These are phyloP conservation scores for Mycena vitilis DNA, from an alignment of 768 basidiomycete genomes.

Conservation along the genomic window DNA sequence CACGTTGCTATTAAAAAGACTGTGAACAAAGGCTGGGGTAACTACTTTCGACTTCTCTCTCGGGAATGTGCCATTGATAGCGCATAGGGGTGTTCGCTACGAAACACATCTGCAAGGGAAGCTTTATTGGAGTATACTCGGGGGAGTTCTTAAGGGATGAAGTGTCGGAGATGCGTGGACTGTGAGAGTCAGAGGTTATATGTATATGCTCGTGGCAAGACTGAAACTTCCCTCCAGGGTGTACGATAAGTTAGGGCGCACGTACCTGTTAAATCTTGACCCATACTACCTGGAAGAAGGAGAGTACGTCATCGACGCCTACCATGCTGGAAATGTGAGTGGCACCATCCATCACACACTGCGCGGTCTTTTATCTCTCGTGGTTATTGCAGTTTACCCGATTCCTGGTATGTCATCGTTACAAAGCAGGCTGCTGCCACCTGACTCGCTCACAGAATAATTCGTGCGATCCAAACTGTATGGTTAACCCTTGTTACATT, in stretches of 20 bases:
- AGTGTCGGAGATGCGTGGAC: constrained; percentile 75
- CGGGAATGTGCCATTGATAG: constrained; percentile 10
- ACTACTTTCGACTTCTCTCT: constrained; percentile 10
- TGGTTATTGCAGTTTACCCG: constrained; percentile 98
- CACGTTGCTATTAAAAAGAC: constrained; percentile 78
- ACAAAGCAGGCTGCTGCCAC: neutral
- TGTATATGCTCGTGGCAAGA: constrained; percentile 19
- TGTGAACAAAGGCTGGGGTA: constrained; percentile 87
- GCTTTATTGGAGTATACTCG: constrained; percentile 86
- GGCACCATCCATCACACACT: too few relatives aligned
- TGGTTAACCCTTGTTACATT: constrained; percentile 78
- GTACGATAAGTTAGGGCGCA: constrained; percentile 81
- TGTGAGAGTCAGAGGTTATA: constrained; percentile 53
- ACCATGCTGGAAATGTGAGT: constrained; percentile 87
- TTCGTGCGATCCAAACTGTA: constrained; percentile 89
- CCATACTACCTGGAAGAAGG: constrained; percentile 70
- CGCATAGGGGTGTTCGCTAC: constrained; percentile 76
- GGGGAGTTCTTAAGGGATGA: constrained; percentile 85
- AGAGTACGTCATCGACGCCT: constrained; percentile 85
- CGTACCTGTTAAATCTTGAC: constrained; percentile 87
- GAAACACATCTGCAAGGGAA: constrained; percentile 72
- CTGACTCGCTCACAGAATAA: constrained; percentile 71
- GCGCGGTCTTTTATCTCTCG: too few relatives aligned
- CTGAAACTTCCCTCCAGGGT: constrained; percentile 52
- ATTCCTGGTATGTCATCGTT: constrained; percentile 71